Percentiles rank a stretch among this genome's conserved stretches.
Conservation (phyloP, 2,329 filamentous ascomycete species). For the Pseudophaeomoniella oleicola region DNA sequence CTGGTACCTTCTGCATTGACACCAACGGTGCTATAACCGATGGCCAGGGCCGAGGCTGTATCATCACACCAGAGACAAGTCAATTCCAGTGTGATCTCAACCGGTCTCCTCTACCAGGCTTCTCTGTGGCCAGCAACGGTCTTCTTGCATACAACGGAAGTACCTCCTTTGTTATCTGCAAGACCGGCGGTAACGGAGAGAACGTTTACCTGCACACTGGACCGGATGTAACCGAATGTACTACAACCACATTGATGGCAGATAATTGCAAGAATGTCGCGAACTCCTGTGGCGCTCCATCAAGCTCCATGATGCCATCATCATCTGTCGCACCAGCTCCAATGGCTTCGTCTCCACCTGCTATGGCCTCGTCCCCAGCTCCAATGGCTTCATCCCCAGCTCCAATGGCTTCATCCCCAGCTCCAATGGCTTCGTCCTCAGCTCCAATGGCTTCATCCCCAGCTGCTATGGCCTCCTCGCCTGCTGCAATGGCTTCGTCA, state of each 20-base stretch:
- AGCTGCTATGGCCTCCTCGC: neutral
- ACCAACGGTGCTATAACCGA: conserved; percentile 41
- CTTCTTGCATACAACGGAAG: conserved; percentile 40
- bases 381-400: neutral
- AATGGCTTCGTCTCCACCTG: neutral
- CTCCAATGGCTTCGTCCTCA: neutral
- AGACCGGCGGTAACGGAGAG: conserved; percentile 28
- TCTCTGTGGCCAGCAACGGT: conserved; percentile 40
- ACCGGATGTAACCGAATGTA: conserved; percentile 19
- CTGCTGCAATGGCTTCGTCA: neutral
- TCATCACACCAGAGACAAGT: conserved; percentile 43
- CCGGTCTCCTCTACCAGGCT: conserved; percentile 37
- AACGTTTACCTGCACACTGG: conserved; percentile 25
- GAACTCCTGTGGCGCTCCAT: neutral
- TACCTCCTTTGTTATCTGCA: conserved; percentile 44
- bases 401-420: neutral
- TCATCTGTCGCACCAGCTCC: neutral
- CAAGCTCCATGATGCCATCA: neutral
- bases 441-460: neutral
- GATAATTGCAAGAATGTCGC: conserved; percentile 18
- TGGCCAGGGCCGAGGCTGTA: conserved; percentile 42
- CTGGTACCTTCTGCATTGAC: conserved; percentile 40
- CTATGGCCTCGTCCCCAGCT: neutral
- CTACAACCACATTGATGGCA: conserved; percentile 18
- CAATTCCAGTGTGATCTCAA: conserved; percentile 49